Evolutionary conservation across 2,329 filamentous ascomycete genomes (phyloP).

Genomic region (Colletotrichum kahawae): DNA sequence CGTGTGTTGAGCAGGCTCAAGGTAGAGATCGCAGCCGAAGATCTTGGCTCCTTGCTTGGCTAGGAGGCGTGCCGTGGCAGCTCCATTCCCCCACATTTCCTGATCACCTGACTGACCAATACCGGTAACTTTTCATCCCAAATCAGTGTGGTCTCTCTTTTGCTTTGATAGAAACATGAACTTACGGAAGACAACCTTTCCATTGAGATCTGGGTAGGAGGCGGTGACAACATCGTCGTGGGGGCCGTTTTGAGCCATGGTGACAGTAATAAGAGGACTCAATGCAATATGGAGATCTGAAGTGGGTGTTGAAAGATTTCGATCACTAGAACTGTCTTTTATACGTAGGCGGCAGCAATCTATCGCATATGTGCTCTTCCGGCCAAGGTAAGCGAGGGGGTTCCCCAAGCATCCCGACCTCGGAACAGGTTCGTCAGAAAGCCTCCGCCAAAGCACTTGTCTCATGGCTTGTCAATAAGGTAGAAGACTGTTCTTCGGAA

Average conservation of each 20-base stretch:
- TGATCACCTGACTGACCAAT: not conserved
- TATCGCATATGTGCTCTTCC: not conserved
- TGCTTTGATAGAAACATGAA: not conserved
- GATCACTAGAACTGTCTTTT: not conserved
- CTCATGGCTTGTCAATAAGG: not conserved
- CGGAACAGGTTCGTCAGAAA: not conserved
- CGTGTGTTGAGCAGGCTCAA: not conserved
- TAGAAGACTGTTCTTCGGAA: not conserved
- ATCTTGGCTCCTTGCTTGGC: not conserved
- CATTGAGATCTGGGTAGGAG: not conserved
- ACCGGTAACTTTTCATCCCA: not conserved
- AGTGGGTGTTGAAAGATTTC: not conserved
- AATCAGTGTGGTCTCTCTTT: not conserved
- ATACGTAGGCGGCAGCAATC: not conserved
- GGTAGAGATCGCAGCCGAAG: not conserved
- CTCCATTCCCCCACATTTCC: not conserved
- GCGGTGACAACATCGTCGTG: not conserved
- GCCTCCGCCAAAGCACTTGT: not conserved
- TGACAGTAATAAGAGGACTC: not conserved
- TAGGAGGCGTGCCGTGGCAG: not conserved
- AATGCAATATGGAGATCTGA: not conserved
- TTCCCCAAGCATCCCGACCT: not conserved
- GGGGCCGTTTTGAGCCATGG: not conserved
- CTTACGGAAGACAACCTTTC: not conserved
- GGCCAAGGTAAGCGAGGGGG: not conserved